A percentile compares a stretch with the other conserved stretches of the same genome.
phyloP scores from a whole-genome alignment of 2,329 filamentous ascomycete genomes.

The Thielaviopsis ethacetica region DNA sequence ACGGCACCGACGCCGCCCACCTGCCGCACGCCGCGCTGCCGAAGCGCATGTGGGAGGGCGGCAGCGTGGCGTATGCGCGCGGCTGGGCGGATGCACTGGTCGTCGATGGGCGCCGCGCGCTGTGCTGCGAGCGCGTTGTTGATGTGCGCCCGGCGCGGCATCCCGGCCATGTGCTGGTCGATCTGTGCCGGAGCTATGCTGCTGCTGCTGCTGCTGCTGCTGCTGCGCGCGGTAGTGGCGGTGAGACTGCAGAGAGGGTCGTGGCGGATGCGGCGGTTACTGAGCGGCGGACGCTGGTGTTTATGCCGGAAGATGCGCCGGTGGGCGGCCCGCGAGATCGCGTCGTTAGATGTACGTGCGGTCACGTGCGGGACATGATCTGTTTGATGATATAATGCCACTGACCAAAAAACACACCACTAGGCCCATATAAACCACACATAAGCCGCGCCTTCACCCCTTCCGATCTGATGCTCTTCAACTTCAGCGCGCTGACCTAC shows the following conservation, averaged over 20 bases:
- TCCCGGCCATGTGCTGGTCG: constrained; percentile 29
- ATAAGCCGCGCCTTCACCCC: constrained; percentile 39
- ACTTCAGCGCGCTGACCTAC: constrained; percentile 79
- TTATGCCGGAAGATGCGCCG: constrained; percentile 26
- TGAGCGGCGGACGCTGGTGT: constrained; percentile 36
- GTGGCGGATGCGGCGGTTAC: constrained; percentile 19
- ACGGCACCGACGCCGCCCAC: constrained; percentile 74
- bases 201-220: constrained; percentile 14
- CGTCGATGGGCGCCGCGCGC: constrained; percentile 23
- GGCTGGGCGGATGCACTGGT: constrained; percentile 18
- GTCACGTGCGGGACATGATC: background rate
- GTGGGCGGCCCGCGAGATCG: constrained; percentile 11
- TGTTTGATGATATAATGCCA: no score
- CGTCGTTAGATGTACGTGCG: constrained; percentile 17
- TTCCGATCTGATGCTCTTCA: constrained; percentile 59
- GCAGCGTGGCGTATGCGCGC: constrained; percentile 41
- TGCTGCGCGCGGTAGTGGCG: background rate
- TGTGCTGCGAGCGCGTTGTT: constrained; percentile 31
- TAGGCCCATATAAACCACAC: constrained; percentile 1
- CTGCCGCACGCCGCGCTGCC: constrained; percentile 49
- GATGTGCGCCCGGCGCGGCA: constrained; percentile 22
- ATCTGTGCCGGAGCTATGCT: constrained; percentile 31
- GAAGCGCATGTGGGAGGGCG: constrained; percentile 80
- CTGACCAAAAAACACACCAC: background rate
- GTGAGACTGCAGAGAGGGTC: constrained; percentile 6